These are phyloP conservation scores for Limonium bicolor DNA, from an alignment of 148 eudicot species.

Conservation along the genomic window DNA sequence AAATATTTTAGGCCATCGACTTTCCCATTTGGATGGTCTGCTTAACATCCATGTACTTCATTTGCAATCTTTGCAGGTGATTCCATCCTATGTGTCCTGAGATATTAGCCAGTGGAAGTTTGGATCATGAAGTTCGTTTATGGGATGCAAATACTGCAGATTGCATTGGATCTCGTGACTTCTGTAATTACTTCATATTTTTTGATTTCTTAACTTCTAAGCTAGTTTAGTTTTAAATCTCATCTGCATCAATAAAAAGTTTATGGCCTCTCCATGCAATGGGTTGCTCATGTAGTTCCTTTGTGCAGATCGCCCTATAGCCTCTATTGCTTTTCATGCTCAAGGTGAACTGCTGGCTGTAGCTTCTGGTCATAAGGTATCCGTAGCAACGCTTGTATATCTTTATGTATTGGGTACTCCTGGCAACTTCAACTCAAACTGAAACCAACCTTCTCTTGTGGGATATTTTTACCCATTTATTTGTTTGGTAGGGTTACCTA, in stretches of 20 bases:
- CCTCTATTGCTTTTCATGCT: constrained; percentile 97
- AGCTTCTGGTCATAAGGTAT: constrained; percentile 97
- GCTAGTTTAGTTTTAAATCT: background rate
- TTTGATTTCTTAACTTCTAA: background rate
- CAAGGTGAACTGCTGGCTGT: constrained; percentile 92
- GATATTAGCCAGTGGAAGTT: constrained; percentile 87
- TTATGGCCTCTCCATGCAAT: background rate
- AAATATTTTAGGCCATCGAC: background rate
- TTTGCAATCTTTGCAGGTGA: constrained; percentile 35
- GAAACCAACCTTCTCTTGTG: too few relatives aligned
- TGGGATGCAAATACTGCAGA: constrained; percentile 90
- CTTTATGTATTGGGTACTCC: too few relatives aligned
- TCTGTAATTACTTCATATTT: constrained; percentile 37
- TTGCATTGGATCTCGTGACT: constrained; percentile 84
- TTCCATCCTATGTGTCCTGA: constrained; percentile 54
- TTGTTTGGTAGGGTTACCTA: too few relatives aligned
- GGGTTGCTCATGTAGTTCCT: constrained; percentile 2
- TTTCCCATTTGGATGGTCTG: background rate
- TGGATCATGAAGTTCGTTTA: constrained; percentile 95
- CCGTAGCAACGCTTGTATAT: background rate
- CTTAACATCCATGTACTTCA: background rate
- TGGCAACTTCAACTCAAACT: too few relatives aligned
- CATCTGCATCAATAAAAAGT: background rate
- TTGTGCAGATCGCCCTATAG: constrained; percentile 83
- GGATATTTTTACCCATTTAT: too few relatives aligned